Evolutionary conservation across 179 eudicot genomes (phyloP), one percentile per base, ranked within the genome.

Genomic region (Silene coronaria): DNA sequence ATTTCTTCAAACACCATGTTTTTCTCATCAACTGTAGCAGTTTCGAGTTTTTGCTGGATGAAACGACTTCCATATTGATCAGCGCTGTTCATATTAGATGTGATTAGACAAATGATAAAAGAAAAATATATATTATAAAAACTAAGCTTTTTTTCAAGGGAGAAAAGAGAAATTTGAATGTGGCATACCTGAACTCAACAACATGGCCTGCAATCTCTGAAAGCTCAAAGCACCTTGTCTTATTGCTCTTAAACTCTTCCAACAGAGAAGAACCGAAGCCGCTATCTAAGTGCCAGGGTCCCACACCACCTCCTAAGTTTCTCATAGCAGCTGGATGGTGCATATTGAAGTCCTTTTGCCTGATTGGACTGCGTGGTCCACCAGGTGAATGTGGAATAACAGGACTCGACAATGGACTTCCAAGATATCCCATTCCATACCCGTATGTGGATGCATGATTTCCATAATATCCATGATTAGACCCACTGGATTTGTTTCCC

Each of bases 41-140:
- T 85, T 83, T 85, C 88, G 30, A 85, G 88, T 72, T 85, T 85
- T 66, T 85, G 88, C 74, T 85, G 88, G 71, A 85, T 85, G 76
- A 85, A 85, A 28, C 88, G 86, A 71, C 88, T 86, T 21, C 88
- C 88, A 75, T 83, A 81, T 66, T 86, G 88, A 81, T 86, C 88
- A 45, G 83, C 85, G 75, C 88, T 86, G 85, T 76, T 60, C 65
- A 53, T 70, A 65, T 3, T 16, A 51, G 21, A 17, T 2, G 22
- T 2, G 22, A 64, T 17, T 66, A 70, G 38, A 77, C 46, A 65
- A 58, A 38, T 14, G 23, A 42, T 74, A 26, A 77, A 67, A 73
- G 70, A 11, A 76, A 21, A 27, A 4, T 5, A 28, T 28, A 28
- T 3, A 1, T 11, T 0, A 10, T 19, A 67, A 45, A 19, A 60